phyloP scores from a whole-genome alignment of 345 rosid genomes.

The Cochlearia excelsa region DNA sequence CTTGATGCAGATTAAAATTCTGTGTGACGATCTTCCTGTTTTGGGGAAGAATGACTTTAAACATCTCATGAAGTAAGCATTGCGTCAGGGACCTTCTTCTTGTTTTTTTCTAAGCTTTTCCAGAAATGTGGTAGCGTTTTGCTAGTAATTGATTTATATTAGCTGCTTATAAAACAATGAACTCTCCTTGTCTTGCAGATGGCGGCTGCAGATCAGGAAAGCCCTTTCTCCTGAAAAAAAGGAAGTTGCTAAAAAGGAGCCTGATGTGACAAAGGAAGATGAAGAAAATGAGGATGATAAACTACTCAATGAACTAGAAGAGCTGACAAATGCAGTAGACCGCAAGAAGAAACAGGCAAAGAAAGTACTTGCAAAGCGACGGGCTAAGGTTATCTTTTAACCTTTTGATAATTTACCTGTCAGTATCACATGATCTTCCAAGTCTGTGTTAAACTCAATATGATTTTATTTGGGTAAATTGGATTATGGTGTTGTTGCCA shows the following conservation, averaged over 20 bases:
- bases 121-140: background rate
- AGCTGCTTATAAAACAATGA: background rate
- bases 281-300: constrained; percentile 77
- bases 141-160: constrained; percentile 2
- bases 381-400: constrained; percentile 61
- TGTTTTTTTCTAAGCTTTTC: constrained; percentile 8
- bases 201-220: constrained; percentile 85
- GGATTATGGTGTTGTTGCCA: background rate
- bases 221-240: constrained; percentile 67
- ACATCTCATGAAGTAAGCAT: constrained; percentile 75
- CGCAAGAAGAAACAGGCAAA: constrained; percentile 74
- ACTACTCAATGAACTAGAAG: constrained; percentile 91
- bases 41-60: constrained; percentile 95
- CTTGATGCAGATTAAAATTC: constrained; percentile 59
- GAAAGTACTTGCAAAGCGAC: constrained; percentile 71
- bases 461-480: constrained; percentile 1
- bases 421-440: constrained; percentile 7
- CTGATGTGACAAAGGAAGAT: constrained; percentile 42
- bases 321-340: constrained; percentile 67
- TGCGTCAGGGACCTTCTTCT: background rate
- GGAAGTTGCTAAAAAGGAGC: constrained; percentile 39
- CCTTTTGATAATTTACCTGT: background rate
- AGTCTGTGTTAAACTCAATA: background rate
- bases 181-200: constrained; percentile 44
- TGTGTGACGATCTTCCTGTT: constrained; percentile 88